phyloP scores from a whole-genome alignment of 768 basidiomycete genomes.

The Melanogaster broomeanus region DNA sequence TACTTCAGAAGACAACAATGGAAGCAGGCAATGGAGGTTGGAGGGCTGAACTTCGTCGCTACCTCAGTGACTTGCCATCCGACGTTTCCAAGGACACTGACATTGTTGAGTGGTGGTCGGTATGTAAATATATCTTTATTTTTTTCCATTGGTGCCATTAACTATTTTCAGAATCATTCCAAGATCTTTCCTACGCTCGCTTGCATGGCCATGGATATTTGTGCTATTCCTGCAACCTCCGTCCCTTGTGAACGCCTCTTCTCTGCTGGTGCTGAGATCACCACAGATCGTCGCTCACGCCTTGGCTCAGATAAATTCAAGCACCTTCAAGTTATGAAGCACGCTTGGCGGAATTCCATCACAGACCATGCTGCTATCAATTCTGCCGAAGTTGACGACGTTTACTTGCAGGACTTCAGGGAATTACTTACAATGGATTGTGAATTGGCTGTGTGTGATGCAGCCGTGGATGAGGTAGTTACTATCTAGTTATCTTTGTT shows the following conservation, averaged over 20 bases:
- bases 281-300: background rate
- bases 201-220: background rate
- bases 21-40: too few relatives aligned
- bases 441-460: background rate
- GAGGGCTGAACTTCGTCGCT: background rate
- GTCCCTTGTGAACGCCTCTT: conserved; percentile 14
- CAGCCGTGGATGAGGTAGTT: background rate
- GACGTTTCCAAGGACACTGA: conserved; percentile 1
- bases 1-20: too few relatives aligned
- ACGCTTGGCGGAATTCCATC: conserved; percentile 6
- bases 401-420: background rate
- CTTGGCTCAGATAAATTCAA: conserved; percentile 8
- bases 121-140: background rate
- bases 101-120: background rate
- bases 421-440: background rate
- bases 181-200: conserved; percentile 1
- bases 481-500: background rate
- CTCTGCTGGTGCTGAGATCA: conserved; percentile 8
- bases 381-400: conserved; percentile 2
- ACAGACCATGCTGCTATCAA: conserved; percentile 5
- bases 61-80: background rate
- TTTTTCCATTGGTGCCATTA: background rate
- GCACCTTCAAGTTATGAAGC: conserved; percentile 11
- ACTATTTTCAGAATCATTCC: background rate
- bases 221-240: conserved; percentile 8